phyloP scores from a whole-genome alignment of 2,329 filamentous ascomycete genomes.

The Colletotrichum aenigma region DNA sequence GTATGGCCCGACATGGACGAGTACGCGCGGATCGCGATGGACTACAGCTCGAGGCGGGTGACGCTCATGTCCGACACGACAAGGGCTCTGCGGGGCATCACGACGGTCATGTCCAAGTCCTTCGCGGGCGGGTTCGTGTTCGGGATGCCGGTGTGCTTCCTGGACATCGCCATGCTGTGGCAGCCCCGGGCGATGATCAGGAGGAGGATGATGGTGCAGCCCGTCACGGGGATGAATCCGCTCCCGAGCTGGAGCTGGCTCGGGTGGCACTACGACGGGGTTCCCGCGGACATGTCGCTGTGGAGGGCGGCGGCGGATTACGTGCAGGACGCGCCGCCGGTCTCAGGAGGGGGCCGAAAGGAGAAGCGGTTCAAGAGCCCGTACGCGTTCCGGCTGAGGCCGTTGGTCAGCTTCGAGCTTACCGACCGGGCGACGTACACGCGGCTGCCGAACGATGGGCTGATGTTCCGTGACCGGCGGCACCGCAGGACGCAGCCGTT shows the following conservation, averaged over 20 bases:
- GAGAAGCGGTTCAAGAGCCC: constrained; percentile 38
- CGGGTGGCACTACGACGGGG: constrained; percentile 51
- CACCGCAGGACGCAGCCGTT: constrained; percentile 31
- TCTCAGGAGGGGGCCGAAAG: constrained; percentile 26
- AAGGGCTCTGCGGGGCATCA: constrained; percentile 47
- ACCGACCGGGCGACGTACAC: constrained; percentile 40
- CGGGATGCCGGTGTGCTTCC: constrained; percentile 51
- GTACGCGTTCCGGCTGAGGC: constrained; percentile 41
- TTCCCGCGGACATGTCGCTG: constrained; percentile 44
- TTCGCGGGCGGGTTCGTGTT: constrained; percentile 48
- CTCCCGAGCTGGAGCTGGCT: constrained; percentile 53
- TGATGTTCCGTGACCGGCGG: constrained; percentile 42
- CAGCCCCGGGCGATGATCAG: constrained; percentile 46
- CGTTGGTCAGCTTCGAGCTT: constrained; percentile 42
- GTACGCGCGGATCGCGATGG: constrained; percentile 46
- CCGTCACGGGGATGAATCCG: constrained; percentile 25
- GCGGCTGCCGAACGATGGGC: constrained; percentile 39
- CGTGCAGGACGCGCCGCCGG: constrained; percentile 38
- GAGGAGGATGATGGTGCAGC: constrained; percentile 37
- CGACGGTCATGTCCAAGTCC: constrained; percentile 42
- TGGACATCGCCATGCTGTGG: constrained; percentile 50
- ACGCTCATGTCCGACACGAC: constrained; percentile 46
- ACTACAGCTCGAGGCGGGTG: constrained; percentile 44
- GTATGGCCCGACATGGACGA: constrained; percentile 52
- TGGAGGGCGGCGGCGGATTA: constrained; percentile 50